Conservation (phyloP, 1,139 yeast species). For the Diutina mesorugosa region DNA sequence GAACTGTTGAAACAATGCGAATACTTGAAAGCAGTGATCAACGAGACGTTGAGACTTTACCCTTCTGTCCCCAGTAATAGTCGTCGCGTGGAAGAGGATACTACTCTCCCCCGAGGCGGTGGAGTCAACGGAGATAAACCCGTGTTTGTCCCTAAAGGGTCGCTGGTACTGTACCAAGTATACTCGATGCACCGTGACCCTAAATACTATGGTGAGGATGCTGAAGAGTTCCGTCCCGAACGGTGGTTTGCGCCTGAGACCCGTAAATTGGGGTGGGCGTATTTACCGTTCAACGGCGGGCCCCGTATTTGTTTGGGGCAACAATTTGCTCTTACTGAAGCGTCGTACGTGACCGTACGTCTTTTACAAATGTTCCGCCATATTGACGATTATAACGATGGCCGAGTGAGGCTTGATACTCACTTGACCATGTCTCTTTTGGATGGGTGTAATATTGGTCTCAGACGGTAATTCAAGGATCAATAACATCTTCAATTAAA, state of each 20-base stretch:
- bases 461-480: neutral
- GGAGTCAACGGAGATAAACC: slow-evolving; percentile 32
- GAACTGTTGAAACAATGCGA: slow-evolving; percentile 38
- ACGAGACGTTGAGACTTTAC: slow-evolving; percentile 39
- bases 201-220: slow-evolving; percentile 33
- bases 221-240: slow-evolving; percentile 35
- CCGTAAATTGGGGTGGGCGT: slow-evolving; percentile 35
- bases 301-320: slow-evolving; percentile 43
- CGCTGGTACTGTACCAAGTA: slow-evolving; percentile 30
- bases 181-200: slow-evolving; percentile 33
- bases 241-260: slow-evolving; percentile 40
- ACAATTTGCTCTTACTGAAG: slow-evolving; percentile 45
- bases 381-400: slow-evolving; percentile 8
- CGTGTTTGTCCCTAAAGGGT: slow-evolving; percentile 31
- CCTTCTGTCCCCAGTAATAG: slow-evolving; percentile 45
- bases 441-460: neutral
- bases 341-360: slow-evolving; percentile 31
- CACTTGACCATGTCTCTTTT: neutral
- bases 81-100: slow-evolving; percentile 30
- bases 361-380: slow-evolving; percentile 14
- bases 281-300: slow-evolving; percentile 43
- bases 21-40: slow-evolving; percentile 33
- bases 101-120: slow-evolving; percentile 41
- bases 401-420: neutral
- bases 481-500: no score